A percentile compares a stretch with the other conserved stretches of the same genome.
These are phyloP conservation scores for Exophiala oligosperma DNA, from an alignment of 2,329 filamentous ascomycete genomes.

Conservation along the genomic window DNA sequence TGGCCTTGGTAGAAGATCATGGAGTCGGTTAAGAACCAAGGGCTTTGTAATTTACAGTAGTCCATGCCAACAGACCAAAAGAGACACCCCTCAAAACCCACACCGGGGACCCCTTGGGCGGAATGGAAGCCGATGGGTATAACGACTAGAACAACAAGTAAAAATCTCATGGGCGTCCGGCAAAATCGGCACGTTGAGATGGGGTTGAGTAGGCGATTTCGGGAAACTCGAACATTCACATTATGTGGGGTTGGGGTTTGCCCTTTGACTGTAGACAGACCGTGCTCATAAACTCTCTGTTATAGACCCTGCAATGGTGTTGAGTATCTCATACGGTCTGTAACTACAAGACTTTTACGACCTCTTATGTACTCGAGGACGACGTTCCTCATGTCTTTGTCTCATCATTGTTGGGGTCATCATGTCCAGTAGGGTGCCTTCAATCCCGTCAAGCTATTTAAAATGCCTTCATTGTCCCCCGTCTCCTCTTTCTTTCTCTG, in stretches of 20 bases:
- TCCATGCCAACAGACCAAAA: background rate
- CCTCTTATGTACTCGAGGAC: too few relatives aligned
- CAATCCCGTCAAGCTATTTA: constrained; percentile 47
- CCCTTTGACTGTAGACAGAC: too few relatives aligned
- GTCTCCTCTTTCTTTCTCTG: constrained; percentile 46
- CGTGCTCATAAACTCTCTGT: too few relatives aligned
- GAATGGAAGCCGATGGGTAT: background rate
- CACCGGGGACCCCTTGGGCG: background rate
- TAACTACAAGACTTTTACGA: too few relatives aligned
- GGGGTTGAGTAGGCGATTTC: background rate
- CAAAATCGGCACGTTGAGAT: background rate
- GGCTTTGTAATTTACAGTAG: background rate
- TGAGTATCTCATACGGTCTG: background rate
- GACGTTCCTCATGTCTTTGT: too few relatives aligned
- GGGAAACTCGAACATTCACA: background rate
- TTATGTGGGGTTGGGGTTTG: background rate
- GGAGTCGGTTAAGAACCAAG: background rate
- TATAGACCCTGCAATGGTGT: too few relatives aligned
- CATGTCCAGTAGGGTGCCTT: constrained; percentile 48
- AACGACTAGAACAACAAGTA: background rate
- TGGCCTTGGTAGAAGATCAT: too few relatives aligned
- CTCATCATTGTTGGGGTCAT: background rate
- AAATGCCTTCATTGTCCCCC: constrained; percentile 40
- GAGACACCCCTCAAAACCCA: background rate
- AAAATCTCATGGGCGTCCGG: background rate